Evolutionary conservation across 345 rosid species (phyloP), one percentile per base, ranked within the genome.

Genomic region (Pistacia vera): DNA sequence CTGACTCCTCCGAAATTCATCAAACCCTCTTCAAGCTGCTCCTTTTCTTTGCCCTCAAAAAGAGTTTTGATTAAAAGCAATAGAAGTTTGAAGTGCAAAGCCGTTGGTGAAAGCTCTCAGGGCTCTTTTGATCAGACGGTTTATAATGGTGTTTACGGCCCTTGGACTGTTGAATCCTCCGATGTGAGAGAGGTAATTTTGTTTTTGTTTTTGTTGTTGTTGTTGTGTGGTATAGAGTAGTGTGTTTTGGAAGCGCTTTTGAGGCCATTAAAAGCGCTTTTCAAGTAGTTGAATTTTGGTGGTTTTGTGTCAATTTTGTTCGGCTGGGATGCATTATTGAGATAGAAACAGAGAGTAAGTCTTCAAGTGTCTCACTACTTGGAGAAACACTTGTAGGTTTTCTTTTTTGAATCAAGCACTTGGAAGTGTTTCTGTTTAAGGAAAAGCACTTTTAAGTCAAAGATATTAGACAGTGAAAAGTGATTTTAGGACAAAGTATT

Each of bases 131-230:
- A 83, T 61, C 85, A 73, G 63, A 70, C 90, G 33, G 91, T 92
- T 74, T 95, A 90, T 80, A 77, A 85, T 70, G 99, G 98, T 35
- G 82, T 72, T 56, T 96, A 88, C 73, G 97, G 99, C 57, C 91
- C 90, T 44, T 96, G 99, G 99, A 88, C 88, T 61, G 82, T 96
- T 51, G 97, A 96, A 14, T 69, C 86, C 22, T 79, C 95, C 60
- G 98, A 96, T 82, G 95, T 96, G 14, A 85, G 86, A 75, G 99
- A 96, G 97, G 99, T 95, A 65, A 54, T 25, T 14, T 4, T 0
- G 13, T 52, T 13, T 1, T 52, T 13, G 12, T 52, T 11, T 13
- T 52, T 52, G 4, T 8, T 49, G 11, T 49, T 49, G 12, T 49
- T 9, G 56, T 52, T 52, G 56, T 52, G 17, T 52, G 56, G 4